Base-by-base conservation (phyloP, 1,284 basidiomycete genomes). In the Athelia psychrophila region DNA sequence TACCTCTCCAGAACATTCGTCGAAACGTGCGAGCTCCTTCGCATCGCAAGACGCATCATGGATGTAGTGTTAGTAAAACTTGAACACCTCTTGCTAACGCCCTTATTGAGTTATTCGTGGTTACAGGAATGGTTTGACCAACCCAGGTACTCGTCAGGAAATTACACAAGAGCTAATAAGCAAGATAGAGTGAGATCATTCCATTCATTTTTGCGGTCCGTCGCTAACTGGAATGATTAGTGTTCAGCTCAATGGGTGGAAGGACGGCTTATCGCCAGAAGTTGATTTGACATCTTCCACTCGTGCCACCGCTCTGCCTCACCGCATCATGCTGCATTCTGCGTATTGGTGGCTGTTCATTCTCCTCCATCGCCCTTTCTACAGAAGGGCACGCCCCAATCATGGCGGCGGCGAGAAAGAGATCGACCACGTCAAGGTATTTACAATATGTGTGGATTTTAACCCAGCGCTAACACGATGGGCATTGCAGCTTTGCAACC, bases 281-380 rank as follows among this genome's bases (percentile, higher is more conserved):
- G 70, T 87, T 22, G 76, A 81, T 40, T 68, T 86, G 25, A 77
- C 77, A 3, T 65, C 75, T 23, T 73, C 77, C 18, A 77, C 75
- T 20, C 71, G 76, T 12, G 66, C 70, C 6, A 75, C 70, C 9
- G 75, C 81, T 2, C 74, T 81, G 0, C 84, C 84, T 0, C 83
- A 87, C 51, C 73, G 81, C 27, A 65, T 88, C 3, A 84, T 82
- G 74, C 68, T 86, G 52, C 84, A 88, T 58, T 66, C 84, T 25
- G 74, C 77, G 1, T 83, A 83, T 60, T 79, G 81, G 68, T 87
- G 83, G 83, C 69, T 82, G 5, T 74, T 79, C 49, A 82, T 88
- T 32, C 72, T 88, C 9, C 75, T 88, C 0, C 83, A 86, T 55
- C 74, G 84, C 0, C 84, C 84, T 0, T 86, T 84, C 68, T 86